These are phyloP conservation scores for Nakazawaea sp. DNA, from an alignment of 805 yeast genomes.

Conservation along the genomic window DNA sequence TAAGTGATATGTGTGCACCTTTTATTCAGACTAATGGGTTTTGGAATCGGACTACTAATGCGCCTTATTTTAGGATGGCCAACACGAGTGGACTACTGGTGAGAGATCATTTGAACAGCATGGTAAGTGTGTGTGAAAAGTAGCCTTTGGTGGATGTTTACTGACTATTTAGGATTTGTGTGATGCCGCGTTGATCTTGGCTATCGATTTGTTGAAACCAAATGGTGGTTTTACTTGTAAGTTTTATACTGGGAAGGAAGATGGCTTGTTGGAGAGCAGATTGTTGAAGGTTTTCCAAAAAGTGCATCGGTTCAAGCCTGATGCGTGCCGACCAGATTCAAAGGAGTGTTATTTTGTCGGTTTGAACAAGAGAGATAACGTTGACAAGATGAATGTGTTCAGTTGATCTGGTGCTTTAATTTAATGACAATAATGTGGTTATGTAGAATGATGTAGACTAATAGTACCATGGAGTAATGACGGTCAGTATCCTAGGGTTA, in stretches of 20 bases:
- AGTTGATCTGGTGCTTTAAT: too few relatives aligned
- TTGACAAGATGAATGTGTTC: constrained; percentile 38
- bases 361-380: constrained; percentile 32
- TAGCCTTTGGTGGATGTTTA: too few relatives aligned
- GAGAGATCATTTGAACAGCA: constrained; percentile 76
- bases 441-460: too few relatives aligned
- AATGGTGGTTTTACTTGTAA: constrained; percentile 79
- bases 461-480: too few relatives aligned
- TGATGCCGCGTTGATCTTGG: constrained; percentile 80
- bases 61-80: constrained; percentile 84
- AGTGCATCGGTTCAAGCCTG: constrained; percentile 73
- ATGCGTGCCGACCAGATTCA: constrained; percentile 72
- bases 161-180: constrained; percentile 70
- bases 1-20: constrained; percentile 82
- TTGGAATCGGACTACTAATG: constrained; percentile 65
- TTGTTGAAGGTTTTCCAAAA: constrained; percentile 50
- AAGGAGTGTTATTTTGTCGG: constrained; percentile 80
- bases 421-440: too few relatives aligned
- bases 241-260: constrained; percentile 80
- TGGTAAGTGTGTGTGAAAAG: too few relatives aligned
- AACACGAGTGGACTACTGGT: constrained; percentile 81
- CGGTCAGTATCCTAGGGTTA: too few relatives aligned
- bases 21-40: constrained; percentile 43
- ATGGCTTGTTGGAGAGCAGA: constrained; percentile 50
- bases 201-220: constrained; percentile 60